phyloP scores from a whole-genome alignment of 139 green algal species.

The Micromonas commoda region DNA sequence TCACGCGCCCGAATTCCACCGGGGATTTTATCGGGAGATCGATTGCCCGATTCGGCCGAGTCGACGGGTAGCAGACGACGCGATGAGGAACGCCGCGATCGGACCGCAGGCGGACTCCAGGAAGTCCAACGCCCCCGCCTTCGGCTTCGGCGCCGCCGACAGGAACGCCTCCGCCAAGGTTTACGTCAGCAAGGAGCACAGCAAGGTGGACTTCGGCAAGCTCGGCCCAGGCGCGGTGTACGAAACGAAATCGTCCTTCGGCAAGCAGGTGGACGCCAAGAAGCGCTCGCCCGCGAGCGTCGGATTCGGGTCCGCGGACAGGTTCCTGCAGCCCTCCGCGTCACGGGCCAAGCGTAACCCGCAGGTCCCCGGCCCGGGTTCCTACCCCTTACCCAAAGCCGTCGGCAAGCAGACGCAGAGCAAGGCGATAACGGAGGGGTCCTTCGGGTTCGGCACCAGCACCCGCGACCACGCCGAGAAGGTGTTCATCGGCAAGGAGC shows the following conservation, averaged over 20 bases:
- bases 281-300: neutral
- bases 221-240: neutral
- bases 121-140: neutral
- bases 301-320: neutral
- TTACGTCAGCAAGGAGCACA: slow-evolving; percentile 6
- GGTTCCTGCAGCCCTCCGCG: neutral
- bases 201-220: neutral
- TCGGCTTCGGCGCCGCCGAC: slow-evolving; percentile 3
- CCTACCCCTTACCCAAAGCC: neutral
- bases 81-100: neutral
- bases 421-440: neutral
- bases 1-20: no score
- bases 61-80: no score
- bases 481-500: slow-evolving; percentile 12
- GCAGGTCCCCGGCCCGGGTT: neutral
- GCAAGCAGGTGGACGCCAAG: neutral
- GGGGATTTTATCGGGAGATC: no score
- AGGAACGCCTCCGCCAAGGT: neutral
- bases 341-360: neutral
- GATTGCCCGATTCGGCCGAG: no score
- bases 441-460: slow-evolving; percentile 13
- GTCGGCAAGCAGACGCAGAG: neutral
- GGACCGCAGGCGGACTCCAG: neutral
- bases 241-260: neutral
- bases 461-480: slow-evolving; percentile 13